phyloP scores from a whole-genome alignment of 305 asterid species.

The Fraxinus velutina region DNA sequence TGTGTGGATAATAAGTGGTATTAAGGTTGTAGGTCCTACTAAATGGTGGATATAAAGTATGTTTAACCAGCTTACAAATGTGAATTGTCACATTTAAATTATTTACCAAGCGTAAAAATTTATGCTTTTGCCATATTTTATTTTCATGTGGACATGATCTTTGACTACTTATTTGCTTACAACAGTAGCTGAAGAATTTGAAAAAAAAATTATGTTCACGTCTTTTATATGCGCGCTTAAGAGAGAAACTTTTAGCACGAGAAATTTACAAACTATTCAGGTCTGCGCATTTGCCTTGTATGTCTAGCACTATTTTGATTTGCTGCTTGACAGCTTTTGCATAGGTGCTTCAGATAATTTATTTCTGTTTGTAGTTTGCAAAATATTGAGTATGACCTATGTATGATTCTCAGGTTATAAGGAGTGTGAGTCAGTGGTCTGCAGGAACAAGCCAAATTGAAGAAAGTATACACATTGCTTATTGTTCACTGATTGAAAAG shows the following conservation, averaged over 20 bases:
- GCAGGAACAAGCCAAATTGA: slow-evolving; percentile 97
- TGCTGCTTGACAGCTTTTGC: background rate
- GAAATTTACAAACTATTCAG: slow-evolving; percentile 2
- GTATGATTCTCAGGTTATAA: slow-evolving; percentile 56
- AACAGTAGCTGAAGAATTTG: slow-evolving; percentile 11
- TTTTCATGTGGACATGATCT: background rate
- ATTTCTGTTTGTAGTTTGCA: slow-evolving; percentile 8
- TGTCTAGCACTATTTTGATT: background rate
- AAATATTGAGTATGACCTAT: slow-evolving; percentile 14
- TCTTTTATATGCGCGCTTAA: background rate
- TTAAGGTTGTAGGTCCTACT: background rate
- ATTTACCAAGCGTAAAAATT: background rate
- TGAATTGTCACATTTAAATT: background rate
- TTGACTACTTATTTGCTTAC: slow-evolving; percentile 19
- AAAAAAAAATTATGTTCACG: slow-evolving; percentile 4
- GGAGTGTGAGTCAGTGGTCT: slow-evolving; percentile 99
- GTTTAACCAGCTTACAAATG: background rate
- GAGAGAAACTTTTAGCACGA: slow-evolving; percentile 13
- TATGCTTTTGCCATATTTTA: slow-evolving; percentile 7
- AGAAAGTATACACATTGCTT: slow-evolving; percentile 89
- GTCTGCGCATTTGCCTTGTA: background rate
- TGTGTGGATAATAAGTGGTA: background rate
- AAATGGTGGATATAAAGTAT: background rate
- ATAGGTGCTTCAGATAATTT: background rate
- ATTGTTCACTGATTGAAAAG: slow-evolving; percentile 86